A percentile compares a stretch with the other conserved stretches of the same genome.
Evolutionary conservation across 768 basidiomycete species (phyloP).

Genomic region (Phanerochaete sordida): DNA sequence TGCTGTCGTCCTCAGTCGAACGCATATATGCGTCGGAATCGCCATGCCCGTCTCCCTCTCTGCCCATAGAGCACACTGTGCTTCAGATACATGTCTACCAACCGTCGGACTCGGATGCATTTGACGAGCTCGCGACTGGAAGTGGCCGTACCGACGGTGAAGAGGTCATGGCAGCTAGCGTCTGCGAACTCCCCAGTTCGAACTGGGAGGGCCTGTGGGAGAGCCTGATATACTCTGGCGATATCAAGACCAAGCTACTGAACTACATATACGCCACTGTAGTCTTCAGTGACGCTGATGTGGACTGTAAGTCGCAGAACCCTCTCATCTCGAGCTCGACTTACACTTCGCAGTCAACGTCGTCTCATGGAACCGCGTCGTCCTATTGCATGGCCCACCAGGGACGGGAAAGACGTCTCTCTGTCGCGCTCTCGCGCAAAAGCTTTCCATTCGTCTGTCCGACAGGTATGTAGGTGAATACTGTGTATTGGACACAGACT

Average conservation of each 20-base stretch:
- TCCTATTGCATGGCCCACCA: constrained; percentile 93
- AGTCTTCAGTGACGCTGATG: constrained; percentile 83
- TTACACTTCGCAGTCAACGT: constrained; percentile 64
- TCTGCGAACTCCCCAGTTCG: constrained; percentile 82
- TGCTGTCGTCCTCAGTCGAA: constrained; percentile 73
- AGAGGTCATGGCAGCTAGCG: constrained; percentile 82
- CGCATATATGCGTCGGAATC: constrained; percentile 71
- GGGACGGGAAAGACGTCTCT: constrained; percentile 97
- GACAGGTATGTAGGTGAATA: constrained; percentile 50
- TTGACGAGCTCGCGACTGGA: constrained; percentile 67
- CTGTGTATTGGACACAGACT: background rate
- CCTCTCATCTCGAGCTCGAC: background rate
- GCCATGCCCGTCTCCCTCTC: constrained; percentile 45
- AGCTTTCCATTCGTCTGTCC: constrained; percentile 86
- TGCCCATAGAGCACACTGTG: constrained; percentile 52
- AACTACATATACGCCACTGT: constrained; percentile 95
- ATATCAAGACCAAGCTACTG: constrained; percentile 84
- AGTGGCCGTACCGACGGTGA: constrained; percentile 55
- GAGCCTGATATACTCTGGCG: constrained; percentile 77
- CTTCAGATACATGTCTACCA: constrained; percentile 90
- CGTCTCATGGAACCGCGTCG: constrained; percentile 93
- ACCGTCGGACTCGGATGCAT: constrained; percentile 60
- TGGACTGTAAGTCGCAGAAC: constrained; percentile 66
- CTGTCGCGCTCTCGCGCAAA: constrained; percentile 93
- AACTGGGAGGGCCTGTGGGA: constrained; percentile 93